Evolutionary conservation across 768 basidiomycete genomes (phyloP).

Genomic region (Pilatotrama ljubarskyi): DNA sequence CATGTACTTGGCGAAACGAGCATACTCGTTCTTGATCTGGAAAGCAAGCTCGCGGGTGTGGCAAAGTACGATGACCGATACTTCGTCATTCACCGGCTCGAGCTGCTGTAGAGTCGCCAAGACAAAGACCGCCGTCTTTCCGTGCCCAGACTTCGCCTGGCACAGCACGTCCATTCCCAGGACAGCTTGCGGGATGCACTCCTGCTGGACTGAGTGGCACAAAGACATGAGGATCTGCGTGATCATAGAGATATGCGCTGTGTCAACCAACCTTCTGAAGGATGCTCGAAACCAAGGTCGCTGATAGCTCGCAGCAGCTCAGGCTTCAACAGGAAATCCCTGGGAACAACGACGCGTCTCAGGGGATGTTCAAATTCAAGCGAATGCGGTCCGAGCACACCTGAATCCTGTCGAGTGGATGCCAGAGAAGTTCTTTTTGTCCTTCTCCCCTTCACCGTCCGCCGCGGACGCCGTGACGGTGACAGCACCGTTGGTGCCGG

Average conservation of each 20-base stretch:
- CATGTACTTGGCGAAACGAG: constrained; percentile 99
- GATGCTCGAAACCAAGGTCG: constrained; percentile 99
- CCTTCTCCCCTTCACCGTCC: constrained; percentile 61
- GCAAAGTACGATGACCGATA: constrained; percentile 96
- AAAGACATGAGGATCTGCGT: neutral
- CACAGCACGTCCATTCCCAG: constrained; percentile 99
- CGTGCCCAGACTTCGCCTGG: constrained; percentile 98
- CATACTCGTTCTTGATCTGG: constrained; percentile 99
- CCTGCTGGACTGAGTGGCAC: constrained; percentile 83
- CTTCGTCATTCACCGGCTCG: constrained; percentile 97
- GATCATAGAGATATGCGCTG: no score
- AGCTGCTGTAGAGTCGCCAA: constrained; percentile 97
- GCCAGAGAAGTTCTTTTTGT: constrained; percentile 98
- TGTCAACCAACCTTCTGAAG: constrained; percentile 82
- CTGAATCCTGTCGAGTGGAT: constrained; percentile 99
- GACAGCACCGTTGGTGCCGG: constrained; percentile 50
- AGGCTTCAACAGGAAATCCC: constrained; percentile 97
- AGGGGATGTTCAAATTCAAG: constrained; percentile 17
- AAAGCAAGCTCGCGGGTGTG: constrained; percentile 99
- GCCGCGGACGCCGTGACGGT: constrained; percentile 50
- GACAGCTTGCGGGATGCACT: constrained; percentile 99
- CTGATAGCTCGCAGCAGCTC: constrained; percentile 96
- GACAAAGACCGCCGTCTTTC: constrained; percentile 99
- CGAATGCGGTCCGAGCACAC: constrained; percentile 43
- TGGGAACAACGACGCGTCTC: constrained; percentile 34